These are phyloP conservation scores for Hemileia vastatrix DNA, from an alignment of 1,284 basidiomycete genomes.

Conservation along the genomic window DNA sequence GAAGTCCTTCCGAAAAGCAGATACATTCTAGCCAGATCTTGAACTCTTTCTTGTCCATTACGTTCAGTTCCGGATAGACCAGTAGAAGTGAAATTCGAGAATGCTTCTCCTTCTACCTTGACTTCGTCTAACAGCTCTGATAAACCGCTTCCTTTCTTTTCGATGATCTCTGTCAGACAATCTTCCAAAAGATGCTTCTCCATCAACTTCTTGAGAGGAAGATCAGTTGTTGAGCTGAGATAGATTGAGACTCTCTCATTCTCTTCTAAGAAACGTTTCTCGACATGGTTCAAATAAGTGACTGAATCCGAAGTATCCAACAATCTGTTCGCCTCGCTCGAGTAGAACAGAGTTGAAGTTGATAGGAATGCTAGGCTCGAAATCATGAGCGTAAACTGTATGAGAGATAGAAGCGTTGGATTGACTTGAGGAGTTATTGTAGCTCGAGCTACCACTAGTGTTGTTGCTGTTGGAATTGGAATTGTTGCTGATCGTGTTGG, in stretches of 20 bases:
- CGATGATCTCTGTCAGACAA: conserved; percentile 64
- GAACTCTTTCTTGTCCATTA: too few relatives aligned
- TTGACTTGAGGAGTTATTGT: neutral
- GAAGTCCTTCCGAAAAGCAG: conserved; percentile 63
- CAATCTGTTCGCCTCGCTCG: conserved; percentile 60
- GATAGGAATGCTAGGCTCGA: conserved; percentile 74
- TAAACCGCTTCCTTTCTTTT: conserved; percentile 73
- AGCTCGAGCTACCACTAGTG: neutral
- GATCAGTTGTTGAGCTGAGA: conserved; percentile 65
- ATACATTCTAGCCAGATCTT: conserved; percentile 71
- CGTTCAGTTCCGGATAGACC: neutral
- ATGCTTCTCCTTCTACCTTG: conserved; percentile 58
- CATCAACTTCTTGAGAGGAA: conserved; percentile 63
- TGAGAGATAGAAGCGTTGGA: too few relatives aligned
- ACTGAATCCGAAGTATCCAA: conserved; percentile 67
- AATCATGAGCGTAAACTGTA: conserved; percentile 70
- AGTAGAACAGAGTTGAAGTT: conserved; percentile 71
- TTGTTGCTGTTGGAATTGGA: neutral
- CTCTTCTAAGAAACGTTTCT: conserved; percentile 72
- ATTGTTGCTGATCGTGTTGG: neutral
- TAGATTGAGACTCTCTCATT: conserved; percentile 80
- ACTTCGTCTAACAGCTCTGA: conserved; percentile 80
- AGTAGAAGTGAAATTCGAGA: neutral
- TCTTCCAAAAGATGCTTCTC: conserved; percentile 66
- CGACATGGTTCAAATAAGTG: conserved; percentile 73